Evolutionary conservation across 345 rosid species (phyloP).

Genomic region (Kernera saxatilis): DNA sequence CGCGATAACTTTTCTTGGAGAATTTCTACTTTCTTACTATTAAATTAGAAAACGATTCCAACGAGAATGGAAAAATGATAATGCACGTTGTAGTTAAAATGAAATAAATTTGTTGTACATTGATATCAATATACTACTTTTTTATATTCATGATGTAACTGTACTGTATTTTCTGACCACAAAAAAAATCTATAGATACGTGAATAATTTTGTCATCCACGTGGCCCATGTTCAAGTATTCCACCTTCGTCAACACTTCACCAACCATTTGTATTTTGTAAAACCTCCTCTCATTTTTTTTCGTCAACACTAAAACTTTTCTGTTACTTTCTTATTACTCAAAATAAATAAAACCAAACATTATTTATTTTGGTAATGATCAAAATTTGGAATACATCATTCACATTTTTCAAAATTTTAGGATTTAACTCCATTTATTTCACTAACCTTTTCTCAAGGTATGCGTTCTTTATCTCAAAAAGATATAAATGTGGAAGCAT

Average conservation of each 20-base stretch:
- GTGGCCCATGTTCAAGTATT: constrained; percentile 30
- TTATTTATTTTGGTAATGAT: neutral
- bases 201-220: neutral
- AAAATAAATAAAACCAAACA: neutral
- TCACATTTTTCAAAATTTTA: neutral
- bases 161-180: constrained; percentile 12
- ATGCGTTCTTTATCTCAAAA: neutral
- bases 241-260: constrained; percentile 32
- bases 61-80: neutral
- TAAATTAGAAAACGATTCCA: neutral
- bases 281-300: neutral
- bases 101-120: neutral
- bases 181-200: neutral
- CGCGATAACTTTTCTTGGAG: neutral
- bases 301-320: constrained; percentile 2
- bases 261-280: constrained; percentile 17
- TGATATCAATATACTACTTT: neutral
- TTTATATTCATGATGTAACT: neutral
- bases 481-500: neutral
- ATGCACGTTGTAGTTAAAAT: neutral
- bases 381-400: neutral
- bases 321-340: neutral
- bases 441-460: neutral
- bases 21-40: neutral
- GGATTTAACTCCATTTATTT: neutral